Evolutionary conservation across 2,329 filamentous ascomycete species (phyloP).

Genomic region (Fusarium ramigenum): DNA sequence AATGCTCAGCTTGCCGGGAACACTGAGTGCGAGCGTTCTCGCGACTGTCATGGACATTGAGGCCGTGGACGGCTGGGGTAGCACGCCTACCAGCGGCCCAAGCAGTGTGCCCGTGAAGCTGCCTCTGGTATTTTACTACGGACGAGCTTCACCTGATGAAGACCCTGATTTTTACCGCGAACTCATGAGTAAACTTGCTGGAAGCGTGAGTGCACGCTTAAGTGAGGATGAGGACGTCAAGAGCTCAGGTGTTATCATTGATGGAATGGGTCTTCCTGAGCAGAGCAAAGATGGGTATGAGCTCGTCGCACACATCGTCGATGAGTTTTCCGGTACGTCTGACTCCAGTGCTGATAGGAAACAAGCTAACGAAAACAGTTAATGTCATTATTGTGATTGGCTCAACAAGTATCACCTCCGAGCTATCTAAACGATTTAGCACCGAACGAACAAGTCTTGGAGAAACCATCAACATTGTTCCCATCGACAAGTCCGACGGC

Average conservation of each 20-base stretch:
- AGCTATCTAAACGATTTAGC: conserved; percentile 76
- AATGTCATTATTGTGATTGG: conserved; percentile 86
- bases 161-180: conserved; percentile 77
- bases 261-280: conserved; percentile 77
- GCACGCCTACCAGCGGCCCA: conserved; percentile 88
- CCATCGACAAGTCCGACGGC: conserved; percentile 85
- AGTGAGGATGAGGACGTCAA: conserved; percentile 78
- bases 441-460: conserved; percentile 64
- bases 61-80: conserved; percentile 85
- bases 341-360: background rate
- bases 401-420: conserved; percentile 77
- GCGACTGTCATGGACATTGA: conserved; percentile 85
- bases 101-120: conserved; percentile 90
- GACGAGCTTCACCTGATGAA: conserved; percentile 76
- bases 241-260: conserved; percentile 83
- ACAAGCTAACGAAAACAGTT: conserved; percentile 64
- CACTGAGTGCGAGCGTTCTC: conserved; percentile 86
- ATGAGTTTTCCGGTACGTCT: conserved; percentile 61
- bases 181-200: conserved; percentile 78
- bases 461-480: conserved; percentile 78
- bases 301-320: conserved; percentile 77
- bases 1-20: conserved; percentile 80
- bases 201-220: conserved; percentile 80
- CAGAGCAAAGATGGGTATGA: conserved; percentile 76
- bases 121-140: conserved; percentile 90